Evolutionary conservation across 2,329 filamentous ascomycete species (phyloP).

Genomic region (Celoporthe dispersa): DNA sequence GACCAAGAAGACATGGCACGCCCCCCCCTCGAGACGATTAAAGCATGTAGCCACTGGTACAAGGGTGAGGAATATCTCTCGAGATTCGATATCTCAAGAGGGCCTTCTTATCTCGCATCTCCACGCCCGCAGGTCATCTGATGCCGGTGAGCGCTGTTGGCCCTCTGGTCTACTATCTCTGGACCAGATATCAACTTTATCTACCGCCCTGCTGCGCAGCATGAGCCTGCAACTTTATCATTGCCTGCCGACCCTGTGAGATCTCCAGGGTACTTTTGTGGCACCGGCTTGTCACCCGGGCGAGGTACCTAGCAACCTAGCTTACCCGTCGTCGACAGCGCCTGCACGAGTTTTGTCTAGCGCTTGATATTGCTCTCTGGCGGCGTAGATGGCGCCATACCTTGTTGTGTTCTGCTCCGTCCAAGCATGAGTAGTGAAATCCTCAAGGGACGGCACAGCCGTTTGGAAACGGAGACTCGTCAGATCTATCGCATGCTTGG

Average conservation of each 20-base stretch:
- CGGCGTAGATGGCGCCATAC: slow-evolving; percentile 10
- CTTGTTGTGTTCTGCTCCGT: not conserved
- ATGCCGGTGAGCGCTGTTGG: not conserved
- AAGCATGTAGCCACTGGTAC: not conserved
- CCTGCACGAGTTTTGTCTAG: not conserved
- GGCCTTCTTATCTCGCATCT: slow-evolving; percentile 4
- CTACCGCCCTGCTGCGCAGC: not conserved
- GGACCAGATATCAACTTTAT: not conserved
- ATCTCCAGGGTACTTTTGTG: not conserved
- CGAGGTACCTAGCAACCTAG: not conserved
- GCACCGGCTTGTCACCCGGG: not conserved
- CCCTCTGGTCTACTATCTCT: not conserved
- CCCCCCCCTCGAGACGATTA: not conserved
- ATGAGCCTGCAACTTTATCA: not conserved
- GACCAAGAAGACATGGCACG: not conserved
- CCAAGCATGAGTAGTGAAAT: not conserved
- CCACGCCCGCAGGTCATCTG: not conserved
- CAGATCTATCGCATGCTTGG: not conserved
- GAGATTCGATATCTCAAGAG: not conserved
- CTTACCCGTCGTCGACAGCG: not conserved
- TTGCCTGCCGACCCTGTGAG: not conserved
- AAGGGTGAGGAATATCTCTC: not conserved
- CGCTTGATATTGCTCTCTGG: slow-evolving; percentile 6
- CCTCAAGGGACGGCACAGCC: not conserved
- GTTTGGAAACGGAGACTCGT: not conserved